A percentile compares a stretch with the other conserved stretches of the same genome.
Conservation (phyloP, 2,329 filamentous ascomycete species). For the Zarea fungicola region DNA sequence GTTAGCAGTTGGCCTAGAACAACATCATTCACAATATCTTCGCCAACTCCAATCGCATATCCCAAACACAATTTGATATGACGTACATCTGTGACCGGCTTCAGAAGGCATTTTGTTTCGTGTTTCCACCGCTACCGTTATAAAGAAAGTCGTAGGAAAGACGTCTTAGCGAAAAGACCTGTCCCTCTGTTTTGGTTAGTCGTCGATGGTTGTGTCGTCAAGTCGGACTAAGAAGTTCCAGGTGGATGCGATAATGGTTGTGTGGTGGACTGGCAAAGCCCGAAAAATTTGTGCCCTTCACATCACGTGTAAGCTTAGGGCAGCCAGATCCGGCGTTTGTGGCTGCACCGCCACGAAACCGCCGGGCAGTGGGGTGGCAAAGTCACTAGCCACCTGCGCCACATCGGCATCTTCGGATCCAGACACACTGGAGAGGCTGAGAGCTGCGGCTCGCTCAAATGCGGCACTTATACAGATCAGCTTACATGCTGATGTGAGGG, state of each 20-base stretch:
- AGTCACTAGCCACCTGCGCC: conserved; percentile 11
- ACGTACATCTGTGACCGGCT: conserved; percentile 85
- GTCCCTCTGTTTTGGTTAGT: conserved; percentile 22
- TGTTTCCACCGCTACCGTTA: conserved; percentile 38
- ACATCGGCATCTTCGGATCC: conserved; percentile 11
- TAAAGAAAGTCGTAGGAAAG: conserved; percentile 32
- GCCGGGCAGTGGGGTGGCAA: not conserved
- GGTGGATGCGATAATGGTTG: conserved; percentile 17
- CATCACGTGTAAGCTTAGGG: conserved; percentile 13
- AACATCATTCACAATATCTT: conserved; percentile 6
- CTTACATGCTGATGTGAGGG: conserved; percentile 10
- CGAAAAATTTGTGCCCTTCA: conserved; percentile 14
- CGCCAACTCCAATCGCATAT: not conserved
- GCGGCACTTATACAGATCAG: conserved; percentile 1
- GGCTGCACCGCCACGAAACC: conserved; percentile 2
- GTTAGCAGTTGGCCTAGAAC: conserved; percentile 32
- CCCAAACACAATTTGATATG: not conserved
- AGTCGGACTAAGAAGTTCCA: conserved; percentile 14
- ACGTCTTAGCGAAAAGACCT: conserved; percentile 43
- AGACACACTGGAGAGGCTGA: not conserved
- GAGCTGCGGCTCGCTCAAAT: not conserved
- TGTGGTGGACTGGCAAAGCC: conserved; percentile 14
- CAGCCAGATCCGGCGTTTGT: not conserved
- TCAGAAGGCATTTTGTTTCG: conserved; percentile 78
- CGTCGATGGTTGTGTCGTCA: conserved; percentile 14